Evolutionary conservation across 495 filamentous ascomycete genomes (phyloP), one percentile per base, ranked within the genome.

Genomic region (Neurospora africana): DNA sequence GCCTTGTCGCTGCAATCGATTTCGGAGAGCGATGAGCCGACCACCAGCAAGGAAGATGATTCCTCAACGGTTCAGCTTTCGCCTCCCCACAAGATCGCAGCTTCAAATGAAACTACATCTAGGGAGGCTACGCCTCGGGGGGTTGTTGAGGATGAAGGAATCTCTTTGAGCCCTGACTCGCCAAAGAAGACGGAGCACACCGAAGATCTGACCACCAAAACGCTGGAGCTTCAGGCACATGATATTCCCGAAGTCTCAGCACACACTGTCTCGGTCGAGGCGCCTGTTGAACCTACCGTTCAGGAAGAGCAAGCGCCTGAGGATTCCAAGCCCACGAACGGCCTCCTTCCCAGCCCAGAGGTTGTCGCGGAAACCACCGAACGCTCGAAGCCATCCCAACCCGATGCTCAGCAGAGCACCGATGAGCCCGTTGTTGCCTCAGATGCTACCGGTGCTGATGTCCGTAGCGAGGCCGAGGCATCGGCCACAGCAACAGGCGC

Each of bases 1-100:
- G 69, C 68, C 21, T 41, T 73, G 7, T 79, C 79, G 0, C 75
- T 81, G 37, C 78, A 81, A 33, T 73, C 78, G 15, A 81, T 81
- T 37, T 75, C 74, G 13, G 78, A 80, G 68, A 72, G 67, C 15
- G 77, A 75, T 3, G 74, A 78, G 65, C 41, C 61, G 69, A 65
- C 38, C 70, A 73, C 39, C 75, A 74, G 9, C 69, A 47, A 35
- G 30, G 72, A 71, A 35, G 68, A 70, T 17, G 71, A 71, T 10
- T 58, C 71, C 1, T 71, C 76, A 4, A 73, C 73, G 0, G 61
- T 79, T 13, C 69, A 75, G 13, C 74, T 77, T 23, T 69, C 74
- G 1, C 74, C 72, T 39, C 79, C 78, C 4, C 69, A 68, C 19
- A 75, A 73, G 69, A 53, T 39, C 33, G 69, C 38, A 9, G 21